These are phyloP conservation scores for Chalaropsis thielavioides DNA, from an alignment of 2,329 filamentous ascomycete genomes.

Conservation along the genomic window DNA sequence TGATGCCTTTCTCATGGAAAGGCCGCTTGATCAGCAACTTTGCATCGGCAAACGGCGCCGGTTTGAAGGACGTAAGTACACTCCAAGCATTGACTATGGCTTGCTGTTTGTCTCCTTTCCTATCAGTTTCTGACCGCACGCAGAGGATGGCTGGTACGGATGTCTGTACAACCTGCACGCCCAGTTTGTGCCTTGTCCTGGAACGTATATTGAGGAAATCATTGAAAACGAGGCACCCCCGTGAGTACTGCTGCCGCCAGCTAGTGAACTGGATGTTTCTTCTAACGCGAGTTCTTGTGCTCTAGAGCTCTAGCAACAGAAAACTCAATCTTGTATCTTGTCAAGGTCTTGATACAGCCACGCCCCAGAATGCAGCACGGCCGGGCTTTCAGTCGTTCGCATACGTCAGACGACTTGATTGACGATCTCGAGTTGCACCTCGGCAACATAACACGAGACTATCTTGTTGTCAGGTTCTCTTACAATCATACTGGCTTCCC, in stretches of 20 bases:
- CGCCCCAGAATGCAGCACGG: slow-evolving; percentile 3
- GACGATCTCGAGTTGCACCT: slow-evolving; percentile 44
- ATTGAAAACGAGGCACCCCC: slow-evolving; percentile 32
- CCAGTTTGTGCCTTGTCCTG: slow-evolving; percentile 30
- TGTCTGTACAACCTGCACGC: slow-evolving; percentile 36
- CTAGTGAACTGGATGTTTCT: not conserved
- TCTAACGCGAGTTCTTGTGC: not conserved
- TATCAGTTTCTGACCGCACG: not conserved
- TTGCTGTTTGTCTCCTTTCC: not conserved
- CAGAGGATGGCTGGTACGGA: slow-evolving; percentile 27
- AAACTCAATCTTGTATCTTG: slow-evolving; percentile 36
- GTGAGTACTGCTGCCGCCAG: slow-evolving; percentile 23
- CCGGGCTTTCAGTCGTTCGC: not conserved
- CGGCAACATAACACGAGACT: slow-evolving; percentile 34
- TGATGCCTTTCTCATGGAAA: slow-evolving; percentile 16
- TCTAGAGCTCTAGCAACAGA: slow-evolving; percentile 30
- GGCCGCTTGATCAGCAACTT: slow-evolving; percentile 15
- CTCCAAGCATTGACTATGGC: not conserved
- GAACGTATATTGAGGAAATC: slow-evolving; percentile 32
- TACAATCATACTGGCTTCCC: slow-evolving; percentile 45
- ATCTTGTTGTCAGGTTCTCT: slow-evolving; percentile 36
- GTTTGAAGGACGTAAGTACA: slow-evolving; percentile 16
- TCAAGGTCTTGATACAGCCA: slow-evolving; percentile 25
- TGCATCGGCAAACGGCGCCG: slow-evolving; percentile 17
- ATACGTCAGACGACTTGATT: slow-evolving; percentile 39